These are phyloP conservation scores for Fusarium poae DNA, from an alignment of 2,329 filamentous ascomycete genomes.

Conservation along the genomic window DNA sequence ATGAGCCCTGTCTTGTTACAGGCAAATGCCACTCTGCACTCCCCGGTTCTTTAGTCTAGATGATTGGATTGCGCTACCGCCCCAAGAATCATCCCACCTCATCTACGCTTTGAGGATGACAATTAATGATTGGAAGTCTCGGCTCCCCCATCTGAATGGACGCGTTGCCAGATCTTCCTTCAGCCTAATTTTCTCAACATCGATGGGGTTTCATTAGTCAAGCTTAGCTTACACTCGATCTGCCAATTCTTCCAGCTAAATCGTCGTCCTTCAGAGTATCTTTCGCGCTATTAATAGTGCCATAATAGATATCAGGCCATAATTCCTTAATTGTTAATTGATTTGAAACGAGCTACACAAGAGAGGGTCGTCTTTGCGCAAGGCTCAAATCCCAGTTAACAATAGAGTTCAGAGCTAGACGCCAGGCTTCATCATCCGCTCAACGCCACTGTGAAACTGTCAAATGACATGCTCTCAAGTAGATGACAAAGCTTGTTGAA, in stretches of 20 bases:
- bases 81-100: neutral
- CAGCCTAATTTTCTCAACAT: neutral
- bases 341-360: constrained; percentile 11
- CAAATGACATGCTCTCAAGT: neutral
- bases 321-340: neutral
- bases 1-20: neutral
- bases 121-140: neutral
- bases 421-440: neutral
- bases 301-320: neutral
- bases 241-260: neutral
- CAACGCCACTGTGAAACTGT: neutral
- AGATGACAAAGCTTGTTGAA: neutral
- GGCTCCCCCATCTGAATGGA: neutral
- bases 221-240: neutral
- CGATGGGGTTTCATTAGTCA: neutral
- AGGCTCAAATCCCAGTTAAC: neutral
- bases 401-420: constrained; percentile 24
- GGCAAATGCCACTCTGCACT: neutral
- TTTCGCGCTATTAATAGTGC: neutral
- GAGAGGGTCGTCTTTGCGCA: neutral
- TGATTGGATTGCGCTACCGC: neutral
- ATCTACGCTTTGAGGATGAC: neutral
- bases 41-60: neutral
- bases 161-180: no score
- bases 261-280: accelerated